Evolutionary conservation across 805 yeast genomes (phyloP).

Genomic region (Phaffomyces antillensis): DNA sequence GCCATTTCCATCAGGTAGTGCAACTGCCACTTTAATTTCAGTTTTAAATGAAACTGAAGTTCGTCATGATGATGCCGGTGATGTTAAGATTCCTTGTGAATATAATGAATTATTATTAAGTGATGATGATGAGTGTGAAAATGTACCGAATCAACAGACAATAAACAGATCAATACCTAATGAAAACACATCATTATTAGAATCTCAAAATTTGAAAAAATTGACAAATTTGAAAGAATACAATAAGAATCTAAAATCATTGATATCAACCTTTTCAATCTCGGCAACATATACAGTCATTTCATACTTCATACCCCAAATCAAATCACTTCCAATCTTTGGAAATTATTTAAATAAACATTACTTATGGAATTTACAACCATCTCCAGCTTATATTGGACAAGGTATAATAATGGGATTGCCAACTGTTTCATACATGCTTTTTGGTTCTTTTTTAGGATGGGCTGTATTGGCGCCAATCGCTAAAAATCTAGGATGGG

Average conservation of each 20-base stretch:
- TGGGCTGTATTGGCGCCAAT: slow-evolving; percentile 91
- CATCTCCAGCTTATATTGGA: slow-evolving; percentile 95
- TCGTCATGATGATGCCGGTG: slow-evolving; percentile 12
- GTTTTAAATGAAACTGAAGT: slow-evolving; percentile 73
- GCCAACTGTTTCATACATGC: slow-evolving; percentile 85
- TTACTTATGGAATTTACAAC: slow-evolving; percentile 85
- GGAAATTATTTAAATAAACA: slow-evolving; percentile 54
- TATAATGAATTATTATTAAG: slow-evolving; percentile 12
- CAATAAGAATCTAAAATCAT: slow-evolving; percentile 50
- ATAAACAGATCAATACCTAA: not conserved
- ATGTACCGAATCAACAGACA: not conserved
- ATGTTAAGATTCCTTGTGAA: slow-evolving; percentile 8
- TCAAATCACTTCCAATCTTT: slow-evolving; percentile 67
- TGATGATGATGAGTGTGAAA: slow-evolving; percentile 14
- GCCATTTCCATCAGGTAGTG: slow-evolving; percentile 92
- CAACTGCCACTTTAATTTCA: slow-evolving; percentile 88
- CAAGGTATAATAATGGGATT: slow-evolving; percentile 98
- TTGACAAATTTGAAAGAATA: slow-evolving; percentile 30
- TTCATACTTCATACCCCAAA: slow-evolving; percentile 66
- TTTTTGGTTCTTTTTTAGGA: slow-evolving; percentile 82
- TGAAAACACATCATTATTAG: slow-evolving; percentile 18
- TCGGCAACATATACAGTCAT: slow-evolving; percentile 69
- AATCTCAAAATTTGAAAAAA: slow-evolving; percentile 24
- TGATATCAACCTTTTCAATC: slow-evolving; percentile 52
- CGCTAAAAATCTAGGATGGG: slow-evolving; percentile 70